Percentiles rank a stretch among this genome's conserved stretches.
These are phyloP conservation scores for Dactylellina drechsleri DNA, from an alignment of 2,329 filamentous ascomycete genomes.

Conservation along the genomic window DNA sequence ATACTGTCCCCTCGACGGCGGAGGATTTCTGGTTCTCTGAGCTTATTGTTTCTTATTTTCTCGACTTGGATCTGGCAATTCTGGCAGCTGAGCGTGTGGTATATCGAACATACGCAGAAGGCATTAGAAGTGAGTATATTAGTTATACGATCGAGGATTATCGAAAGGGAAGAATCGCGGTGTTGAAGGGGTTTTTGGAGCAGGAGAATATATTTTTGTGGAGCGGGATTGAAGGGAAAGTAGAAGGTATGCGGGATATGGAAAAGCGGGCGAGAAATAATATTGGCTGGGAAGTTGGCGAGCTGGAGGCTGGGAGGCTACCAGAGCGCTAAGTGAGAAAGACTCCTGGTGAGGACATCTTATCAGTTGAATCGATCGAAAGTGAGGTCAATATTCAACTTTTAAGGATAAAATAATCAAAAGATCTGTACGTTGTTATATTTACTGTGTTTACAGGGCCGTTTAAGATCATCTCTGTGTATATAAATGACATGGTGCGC, in stretches of 20 bases:
- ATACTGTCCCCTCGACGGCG: neutral
- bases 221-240: neutral
- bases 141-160: constrained; percentile 31
- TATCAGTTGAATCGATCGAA: too few species aligned
- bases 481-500: constrained; percentile 7
- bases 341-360: too few species aligned
- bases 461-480: constrained; percentile 14
- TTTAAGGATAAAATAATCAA: too few species aligned
- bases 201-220: constrained; percentile 35
- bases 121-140: constrained; percentile 44
- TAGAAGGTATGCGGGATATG: constrained; percentile 14
- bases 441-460: neutral
- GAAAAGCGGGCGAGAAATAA: constrained; percentile 35
- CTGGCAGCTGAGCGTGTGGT: constrained; percentile 25
- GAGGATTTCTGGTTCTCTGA: neutral
- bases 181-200: constrained; percentile 29
- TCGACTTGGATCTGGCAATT: constrained; percentile 49
- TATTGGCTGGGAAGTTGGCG: constrained; percentile 36
- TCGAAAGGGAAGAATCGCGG: constrained; percentile 22
- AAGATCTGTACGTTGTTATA: too few species aligned
- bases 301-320: constrained; percentile 35
- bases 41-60: constrained; percentile 29
- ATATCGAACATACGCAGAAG: constrained; percentile 26
- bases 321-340: constrained; percentile 14
- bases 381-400: too few species aligned